Conservation (phyloP, 2,329 filamentous ascomycete genomes). For the Sodiomyces alkalinus region DNA sequence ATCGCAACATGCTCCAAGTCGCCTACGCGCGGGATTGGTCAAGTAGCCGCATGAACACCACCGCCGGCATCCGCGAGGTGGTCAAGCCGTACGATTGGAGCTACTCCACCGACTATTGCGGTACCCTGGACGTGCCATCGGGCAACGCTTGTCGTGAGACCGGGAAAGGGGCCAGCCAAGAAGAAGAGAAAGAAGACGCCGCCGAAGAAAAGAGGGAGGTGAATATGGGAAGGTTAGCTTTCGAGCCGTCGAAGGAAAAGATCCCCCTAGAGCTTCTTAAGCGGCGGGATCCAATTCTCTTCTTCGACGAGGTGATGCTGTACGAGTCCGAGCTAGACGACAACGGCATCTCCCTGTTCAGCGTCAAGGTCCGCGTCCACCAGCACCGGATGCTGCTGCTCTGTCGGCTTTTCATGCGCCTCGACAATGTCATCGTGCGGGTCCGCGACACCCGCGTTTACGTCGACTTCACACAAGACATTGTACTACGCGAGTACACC, state of each 20-base stretch:
- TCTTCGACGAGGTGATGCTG: conserved; percentile 90
- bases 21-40: conserved; percentile 83
- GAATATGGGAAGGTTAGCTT: conserved; percentile 2
- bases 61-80: conserved; percentile 80
- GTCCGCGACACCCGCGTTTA: conserved; percentile 85
- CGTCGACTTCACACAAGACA: conserved; percentile 66
- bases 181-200: too few relatives aligned
- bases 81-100: conserved; percentile 98
- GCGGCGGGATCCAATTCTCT: conserved; percentile 82
- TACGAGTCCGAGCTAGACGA: conserved; percentile 98
- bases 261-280: conserved; percentile 82
- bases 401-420: conserved; percentile 75
- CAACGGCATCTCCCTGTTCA: conserved; percentile 85
- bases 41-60: conserved; percentile 52
- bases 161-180: conserved; percentile 3
- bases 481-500: conserved; percentile 80
- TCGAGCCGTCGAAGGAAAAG: conserved; percentile 18
- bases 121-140: conserved; percentile 43
- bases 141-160: too few relatives aligned
- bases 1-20: conserved; percentile 78
- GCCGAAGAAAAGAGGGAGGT: not conserved
- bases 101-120: conserved; percentile 78
- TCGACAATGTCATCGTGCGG: conserved; percentile 79
- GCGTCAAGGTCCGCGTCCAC: conserved; percentile 87
- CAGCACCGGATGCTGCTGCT: conserved; percentile 74